Percentiles rank a stretch among this genome's conserved stretches.
Evolutionary conservation across 352 stramenopile genomes (phyloP).

Genomic region (Thraustochytrium striatum): DNA sequence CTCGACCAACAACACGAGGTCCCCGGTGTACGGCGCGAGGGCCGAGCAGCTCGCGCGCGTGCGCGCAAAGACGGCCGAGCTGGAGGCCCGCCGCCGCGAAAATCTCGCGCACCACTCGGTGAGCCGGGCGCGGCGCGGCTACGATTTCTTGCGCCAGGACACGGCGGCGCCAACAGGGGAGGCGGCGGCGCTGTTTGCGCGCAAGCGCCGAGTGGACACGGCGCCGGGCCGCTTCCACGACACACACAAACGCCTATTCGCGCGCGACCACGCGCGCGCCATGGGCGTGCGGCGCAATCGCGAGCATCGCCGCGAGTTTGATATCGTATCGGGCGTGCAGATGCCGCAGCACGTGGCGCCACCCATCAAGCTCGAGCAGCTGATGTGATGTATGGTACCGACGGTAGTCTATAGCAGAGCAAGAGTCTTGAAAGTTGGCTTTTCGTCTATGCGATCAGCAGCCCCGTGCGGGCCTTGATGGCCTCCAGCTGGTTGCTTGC

Average conservation of each 20-base stretch:
- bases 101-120: background rate
- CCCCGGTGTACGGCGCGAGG: conserved; percentile 6
- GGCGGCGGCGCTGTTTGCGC: conserved; percentile 1
- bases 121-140: background rate
- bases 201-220: conserved; percentile 13
- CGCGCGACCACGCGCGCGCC: background rate
- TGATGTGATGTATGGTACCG: too few species aligned
- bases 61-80: conserved; percentile 9
- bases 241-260: conserved; percentile 36
- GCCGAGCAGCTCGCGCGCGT: conserved; percentile 16
- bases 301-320: conserved; percentile 14
- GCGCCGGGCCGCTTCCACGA: background rate
- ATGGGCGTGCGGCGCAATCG: conserved; percentile 8
- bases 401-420: too few species aligned
- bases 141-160: background rate
- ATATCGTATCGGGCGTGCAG: too few species aligned
- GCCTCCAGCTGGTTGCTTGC: too few species aligned
- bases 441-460: too few species aligned
- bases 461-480: too few species aligned
- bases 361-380: too few species aligned
- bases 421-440: too few species aligned
- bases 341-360: too few species aligned
- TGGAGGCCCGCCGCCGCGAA: background rate
- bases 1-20: conserved; percentile 22
- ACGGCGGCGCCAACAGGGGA: background rate